A percentile compares a stretch with the other conserved stretches of the same genome.
These are phyloP conservation scores for Lodderomyces parapsilosis DNA, from an alignment of 1,139 yeast species.

Conservation along the genomic window DNA sequence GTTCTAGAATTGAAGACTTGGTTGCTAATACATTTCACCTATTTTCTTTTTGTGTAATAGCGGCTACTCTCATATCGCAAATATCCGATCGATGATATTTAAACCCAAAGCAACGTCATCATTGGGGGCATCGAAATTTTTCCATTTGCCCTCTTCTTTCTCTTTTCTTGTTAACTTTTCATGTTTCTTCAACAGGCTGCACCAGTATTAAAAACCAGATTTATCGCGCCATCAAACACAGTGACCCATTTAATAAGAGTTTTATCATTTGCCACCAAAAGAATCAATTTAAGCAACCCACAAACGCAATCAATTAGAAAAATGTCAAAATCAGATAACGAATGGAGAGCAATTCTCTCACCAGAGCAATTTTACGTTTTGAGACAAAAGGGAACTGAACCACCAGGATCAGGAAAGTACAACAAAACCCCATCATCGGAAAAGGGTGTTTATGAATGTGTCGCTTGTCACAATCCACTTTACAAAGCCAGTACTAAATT, in stretches of 20 bases:
- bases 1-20: neutral
- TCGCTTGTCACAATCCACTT: conserved; percentile 77
- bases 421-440: conserved; percentile 42
- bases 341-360: conserved; percentile 78
- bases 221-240: neutral
- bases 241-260: neutral
- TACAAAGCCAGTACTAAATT: conserved; percentile 82
- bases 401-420: conserved; percentile 77
- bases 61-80: neutral
- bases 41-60: neutral
- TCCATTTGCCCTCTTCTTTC: conserved; percentile 1
- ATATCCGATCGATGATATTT: neutral
- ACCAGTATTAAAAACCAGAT: neutral
- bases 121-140: neutral
- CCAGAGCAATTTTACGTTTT: conserved; percentile 80
- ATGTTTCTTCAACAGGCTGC: neutral
- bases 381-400: conserved; percentile 80
- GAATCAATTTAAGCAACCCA: neutral
- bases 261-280: neutral
- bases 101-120: neutral
- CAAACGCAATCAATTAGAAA: conserved; percentile 5
- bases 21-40: neutral
- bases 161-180: neutral
- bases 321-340: conserved; percentile 47
- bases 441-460: conserved; percentile 75